Conservation (phyloP, 768 basidiomycete species). For the Hemileccinum rubropunctum region DNA sequence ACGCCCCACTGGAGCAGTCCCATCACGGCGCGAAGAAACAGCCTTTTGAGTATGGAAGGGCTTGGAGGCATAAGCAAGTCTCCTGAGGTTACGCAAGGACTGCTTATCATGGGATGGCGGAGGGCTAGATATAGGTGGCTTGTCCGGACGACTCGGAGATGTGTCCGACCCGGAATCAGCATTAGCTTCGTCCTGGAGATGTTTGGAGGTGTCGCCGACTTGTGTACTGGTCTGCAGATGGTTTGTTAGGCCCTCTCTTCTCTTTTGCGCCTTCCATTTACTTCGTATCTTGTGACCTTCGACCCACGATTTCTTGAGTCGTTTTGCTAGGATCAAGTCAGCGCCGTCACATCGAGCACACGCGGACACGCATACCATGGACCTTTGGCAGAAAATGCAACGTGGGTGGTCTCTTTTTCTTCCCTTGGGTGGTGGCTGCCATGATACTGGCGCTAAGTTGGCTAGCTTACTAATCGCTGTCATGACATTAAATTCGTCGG, state of each 20-base stretch:
- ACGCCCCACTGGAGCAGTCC: slow-evolving; percentile 27
- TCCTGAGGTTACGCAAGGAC: slow-evolving; percentile 59
- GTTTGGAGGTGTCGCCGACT: background rate
- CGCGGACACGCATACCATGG: slow-evolving; percentile 48
- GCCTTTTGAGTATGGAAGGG: slow-evolving; percentile 59
- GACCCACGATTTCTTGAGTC: slow-evolving; percentile 79
- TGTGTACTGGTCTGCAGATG: slow-evolving; percentile 4
- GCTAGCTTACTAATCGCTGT: slow-evolving; percentile 24
- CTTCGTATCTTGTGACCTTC: slow-evolving; percentile 72
- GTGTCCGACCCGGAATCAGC: background rate
- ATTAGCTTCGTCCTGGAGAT: background rate
- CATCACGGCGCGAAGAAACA: slow-evolving; percentile 34
- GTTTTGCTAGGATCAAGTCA: slow-evolving; percentile 53
- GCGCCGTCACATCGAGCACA: background rate
- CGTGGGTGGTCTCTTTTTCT: slow-evolving; percentile 58
- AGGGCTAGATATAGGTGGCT: background rate
- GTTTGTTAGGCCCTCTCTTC: slow-evolving; percentile 38
- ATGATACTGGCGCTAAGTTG: background rate
- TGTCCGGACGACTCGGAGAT: slow-evolving; percentile 1
- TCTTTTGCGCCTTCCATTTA: slow-evolving; percentile 75
- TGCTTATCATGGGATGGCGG: slow-evolving; percentile 9
- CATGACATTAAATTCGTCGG: slow-evolving; percentile 24
- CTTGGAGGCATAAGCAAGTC: slow-evolving; percentile 57
- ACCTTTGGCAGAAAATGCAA: slow-evolving; percentile 64
- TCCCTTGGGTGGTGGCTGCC: slow-evolving; percentile 10